Percentiles rank a stretch among this genome's conserved stretches.
Conservation (phyloP, 225 moss, liverwort and hornwort genomes). For the Takakia lepidozioides region DNA sequence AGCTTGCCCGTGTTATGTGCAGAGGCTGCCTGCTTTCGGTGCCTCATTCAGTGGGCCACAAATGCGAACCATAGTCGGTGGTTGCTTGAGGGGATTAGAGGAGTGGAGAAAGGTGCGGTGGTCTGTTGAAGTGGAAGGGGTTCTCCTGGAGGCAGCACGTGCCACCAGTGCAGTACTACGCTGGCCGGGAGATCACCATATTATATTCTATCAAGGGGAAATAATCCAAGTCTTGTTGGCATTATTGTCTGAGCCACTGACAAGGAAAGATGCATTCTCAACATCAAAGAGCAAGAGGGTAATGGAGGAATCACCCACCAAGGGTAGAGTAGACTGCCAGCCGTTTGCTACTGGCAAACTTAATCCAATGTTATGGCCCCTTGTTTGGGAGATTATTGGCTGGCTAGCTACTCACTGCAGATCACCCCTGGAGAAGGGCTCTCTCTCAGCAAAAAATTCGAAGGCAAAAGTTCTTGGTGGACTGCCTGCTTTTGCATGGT, state of each 20-base stretch:
- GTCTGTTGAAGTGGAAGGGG: constrained; percentile 29
- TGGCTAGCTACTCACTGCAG: constrained; percentile 55
- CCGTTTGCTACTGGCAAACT: constrained; percentile 41
- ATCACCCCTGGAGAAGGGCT: constrained; percentile 17
- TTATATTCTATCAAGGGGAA: constrained; percentile 31
- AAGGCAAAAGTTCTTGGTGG: constrained; percentile 21
- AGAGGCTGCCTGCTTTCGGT: constrained; percentile 54
- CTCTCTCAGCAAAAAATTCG: constrained; percentile 14
- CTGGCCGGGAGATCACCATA: constrained; percentile 67
- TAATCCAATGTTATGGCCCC: constrained; percentile 53
- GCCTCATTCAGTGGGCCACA: constrained; percentile 55
- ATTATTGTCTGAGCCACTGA: constrained; percentile 36
- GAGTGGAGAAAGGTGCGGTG: constrained; percentile 38
- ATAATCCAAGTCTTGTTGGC: constrained; percentile 30
- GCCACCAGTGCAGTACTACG: constrained; percentile 59
- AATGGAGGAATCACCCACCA: constrained; percentile 21
- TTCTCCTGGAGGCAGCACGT: constrained; percentile 63
- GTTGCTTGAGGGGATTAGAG: constrained; percentile 58
- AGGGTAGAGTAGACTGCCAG: constrained; percentile 21
- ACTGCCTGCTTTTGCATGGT: constrained; percentile 62
- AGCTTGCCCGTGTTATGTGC: constrained; percentile 24
- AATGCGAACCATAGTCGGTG: constrained; percentile 42
- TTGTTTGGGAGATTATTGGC: constrained; percentile 72
- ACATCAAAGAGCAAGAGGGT: constrained; percentile 18
- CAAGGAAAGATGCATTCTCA: constrained; percentile 15